Evolutionary conservation across 164 flowering plant species (phyloP).

Genomic region (Magnolia sinica): DNA sequence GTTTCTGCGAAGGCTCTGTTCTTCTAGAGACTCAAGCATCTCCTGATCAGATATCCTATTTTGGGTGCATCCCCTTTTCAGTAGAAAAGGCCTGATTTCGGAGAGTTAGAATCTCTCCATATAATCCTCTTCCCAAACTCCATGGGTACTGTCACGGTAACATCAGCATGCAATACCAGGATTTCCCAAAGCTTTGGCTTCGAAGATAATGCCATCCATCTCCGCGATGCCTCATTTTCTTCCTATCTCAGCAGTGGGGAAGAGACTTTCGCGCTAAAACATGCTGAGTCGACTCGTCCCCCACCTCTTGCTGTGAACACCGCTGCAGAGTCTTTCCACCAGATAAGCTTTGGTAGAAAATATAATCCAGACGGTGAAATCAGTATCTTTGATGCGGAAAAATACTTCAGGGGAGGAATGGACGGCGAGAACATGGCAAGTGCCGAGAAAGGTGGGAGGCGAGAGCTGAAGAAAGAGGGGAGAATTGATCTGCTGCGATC

Average conservation of each 20-base stretch:
- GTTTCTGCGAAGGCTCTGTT: too few species aligned
- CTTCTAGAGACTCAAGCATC: too few species aligned
- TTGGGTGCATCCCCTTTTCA: not conserved
- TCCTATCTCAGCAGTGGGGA: constrained; percentile 30
- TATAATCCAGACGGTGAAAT: constrained; percentile 51
- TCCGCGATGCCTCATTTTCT: constrained; percentile 41
- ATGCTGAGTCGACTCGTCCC: constrained; percentile 18
- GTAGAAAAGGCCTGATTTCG: not conserved
- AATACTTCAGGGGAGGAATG: constrained; percentile 56
- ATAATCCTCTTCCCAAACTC: not conserved
- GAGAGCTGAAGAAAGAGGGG: constrained; percentile 14
- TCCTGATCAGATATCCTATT: too few species aligned
- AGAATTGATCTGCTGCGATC: not conserved
- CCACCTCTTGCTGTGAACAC: not conserved
- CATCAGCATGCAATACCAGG: constrained; percentile 23
- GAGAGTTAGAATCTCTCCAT: not conserved
- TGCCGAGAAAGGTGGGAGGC: constrained; percentile 6
- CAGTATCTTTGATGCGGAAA: constrained; percentile 69
- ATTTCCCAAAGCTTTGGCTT: constrained; percentile 1
- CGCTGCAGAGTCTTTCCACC: constrained; percentile 11
- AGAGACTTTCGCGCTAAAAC: constrained; percentile 19
- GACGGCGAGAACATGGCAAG: constrained; percentile 20
- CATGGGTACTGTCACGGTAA: constrained; percentile 32
- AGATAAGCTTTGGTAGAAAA: constrained; percentile 16
- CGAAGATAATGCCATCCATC: constrained; percentile 11